Evolutionary conservation across 495 filamentous ascomycete species (phyloP).

Genomic region (Talaromyces ruber): DNA sequence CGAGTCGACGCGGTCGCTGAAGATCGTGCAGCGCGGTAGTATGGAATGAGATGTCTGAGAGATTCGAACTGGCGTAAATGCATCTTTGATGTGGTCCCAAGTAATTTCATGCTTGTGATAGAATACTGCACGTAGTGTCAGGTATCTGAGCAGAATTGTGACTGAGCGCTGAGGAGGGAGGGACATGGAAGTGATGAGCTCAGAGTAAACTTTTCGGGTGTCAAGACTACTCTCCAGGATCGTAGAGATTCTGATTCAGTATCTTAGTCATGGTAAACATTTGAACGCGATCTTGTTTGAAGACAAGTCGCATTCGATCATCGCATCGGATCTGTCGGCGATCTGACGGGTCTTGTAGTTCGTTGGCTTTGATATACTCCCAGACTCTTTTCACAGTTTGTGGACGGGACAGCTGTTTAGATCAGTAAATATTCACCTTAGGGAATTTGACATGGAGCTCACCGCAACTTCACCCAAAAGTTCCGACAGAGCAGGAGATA

Average conservation of each 20-base stretch:
- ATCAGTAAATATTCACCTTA: constrained; percentile 1
- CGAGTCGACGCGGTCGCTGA: background rate
- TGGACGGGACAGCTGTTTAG: constrained; percentile 68
- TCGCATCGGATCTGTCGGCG: constrained; percentile 90
- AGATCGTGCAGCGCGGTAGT: background rate
- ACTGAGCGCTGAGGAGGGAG: background rate
- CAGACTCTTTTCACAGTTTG: constrained; percentile 94
- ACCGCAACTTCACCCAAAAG: constrained; percentile 56
- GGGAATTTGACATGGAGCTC: constrained; percentile 13
- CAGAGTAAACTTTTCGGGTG: background rate
- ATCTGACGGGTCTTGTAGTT: constrained; percentile 85
- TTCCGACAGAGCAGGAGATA: constrained; percentile 57
- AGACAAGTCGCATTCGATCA: constrained; percentile 78
- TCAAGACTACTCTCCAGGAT: constrained; percentile 45
- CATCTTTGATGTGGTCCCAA: background rate
- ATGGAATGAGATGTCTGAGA: background rate
- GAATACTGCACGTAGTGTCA: background rate
- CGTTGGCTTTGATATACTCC: constrained; percentile 80
- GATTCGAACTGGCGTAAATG: background rate
- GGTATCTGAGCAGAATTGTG: background rate
- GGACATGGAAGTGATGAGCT: background rate
- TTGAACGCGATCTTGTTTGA: constrained; percentile 82
- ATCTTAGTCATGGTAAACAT: constrained; percentile 99
- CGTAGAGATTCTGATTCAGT: constrained; percentile 59
- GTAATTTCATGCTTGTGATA: background rate